Percentiles rank a stretch among this genome's conserved stretches.
These are phyloP conservation scores for Clarireedia homoeocarpa DNA, from an alignment of 2,329 filamentous ascomycete species.

Conservation along the genomic window DNA sequence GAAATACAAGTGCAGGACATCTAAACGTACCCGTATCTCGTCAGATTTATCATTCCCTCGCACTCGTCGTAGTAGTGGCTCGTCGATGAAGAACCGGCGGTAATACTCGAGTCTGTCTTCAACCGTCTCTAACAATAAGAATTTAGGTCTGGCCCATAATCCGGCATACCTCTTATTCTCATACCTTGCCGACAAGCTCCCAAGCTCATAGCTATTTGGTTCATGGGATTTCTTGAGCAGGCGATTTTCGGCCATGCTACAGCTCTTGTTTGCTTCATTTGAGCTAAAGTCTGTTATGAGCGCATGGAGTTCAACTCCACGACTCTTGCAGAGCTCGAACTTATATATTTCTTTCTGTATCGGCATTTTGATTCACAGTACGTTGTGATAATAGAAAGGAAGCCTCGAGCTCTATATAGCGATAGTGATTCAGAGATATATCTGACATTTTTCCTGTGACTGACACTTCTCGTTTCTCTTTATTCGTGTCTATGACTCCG, in stretches of 20 bases:
- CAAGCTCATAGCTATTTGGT: too few species aligned
- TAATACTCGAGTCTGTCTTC: slow-evolving; percentile 14
- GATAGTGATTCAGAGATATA: not conserved
- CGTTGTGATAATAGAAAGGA: not conserved
- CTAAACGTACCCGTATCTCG: not conserved
- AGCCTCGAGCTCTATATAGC: not conserved
- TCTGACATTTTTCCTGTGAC: not conserved
- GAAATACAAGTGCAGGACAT: not conserved
- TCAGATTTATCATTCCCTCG: slow-evolving; percentile 10
- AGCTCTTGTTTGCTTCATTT: not conserved
- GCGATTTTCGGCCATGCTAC: not conserved
- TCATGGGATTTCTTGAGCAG: not conserved
- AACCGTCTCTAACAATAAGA: not conserved
- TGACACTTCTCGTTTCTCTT: not conserved
- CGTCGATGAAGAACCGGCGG: slow-evolving; percentile 14
- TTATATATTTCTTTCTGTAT: not conserved
- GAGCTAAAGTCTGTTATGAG: slow-evolving; percentile 3
- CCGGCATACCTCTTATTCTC: too few species aligned
- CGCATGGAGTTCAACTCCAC: not conserved
- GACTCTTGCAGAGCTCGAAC: slow-evolving; percentile 8
- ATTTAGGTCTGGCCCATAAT: not conserved
- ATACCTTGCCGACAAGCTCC: too few species aligned
- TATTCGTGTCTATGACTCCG: too few species aligned
- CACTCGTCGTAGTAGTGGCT: slow-evolving; percentile 14
- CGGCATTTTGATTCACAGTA: not conserved